These are phyloP conservation scores for Singerocomus inundabilis DNA, from an alignment of 1,284 basidiomycete genomes.

Conservation along the genomic window DNA sequence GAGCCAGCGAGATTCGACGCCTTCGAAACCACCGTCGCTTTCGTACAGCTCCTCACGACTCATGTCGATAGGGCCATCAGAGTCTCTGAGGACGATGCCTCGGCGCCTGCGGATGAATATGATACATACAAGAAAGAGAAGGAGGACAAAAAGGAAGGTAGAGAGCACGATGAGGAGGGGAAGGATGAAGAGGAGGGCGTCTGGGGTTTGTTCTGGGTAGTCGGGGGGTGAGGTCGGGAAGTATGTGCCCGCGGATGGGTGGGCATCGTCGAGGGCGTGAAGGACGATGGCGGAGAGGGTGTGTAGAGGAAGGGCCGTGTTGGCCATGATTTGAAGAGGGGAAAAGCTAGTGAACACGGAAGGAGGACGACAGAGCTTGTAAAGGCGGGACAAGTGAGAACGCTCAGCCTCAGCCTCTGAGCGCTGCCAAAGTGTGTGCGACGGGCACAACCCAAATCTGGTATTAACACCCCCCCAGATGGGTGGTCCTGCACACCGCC, in stretches of 20 bases:
- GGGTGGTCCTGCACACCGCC: constrained; percentile 11
- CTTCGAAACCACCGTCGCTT: constrained; percentile 89
- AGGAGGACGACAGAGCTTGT: too few relatives aligned
- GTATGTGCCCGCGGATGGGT: constrained; percentile 23
- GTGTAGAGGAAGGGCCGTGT: constrained; percentile 20
- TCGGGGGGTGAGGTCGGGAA: constrained; percentile 9
- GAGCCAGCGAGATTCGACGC: constrained; percentile 91
- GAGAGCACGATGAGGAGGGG: constrained; percentile 91
- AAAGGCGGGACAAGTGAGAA: not conserved
- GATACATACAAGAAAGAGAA: constrained; percentile 86
- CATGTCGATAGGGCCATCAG: constrained; percentile 92
- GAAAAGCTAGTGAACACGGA: not conserved
- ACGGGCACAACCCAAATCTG: constrained; percentile 23
- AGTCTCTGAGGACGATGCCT: constrained; percentile 81
- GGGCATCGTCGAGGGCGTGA: constrained; percentile 28
- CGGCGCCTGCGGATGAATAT: constrained; percentile 79
- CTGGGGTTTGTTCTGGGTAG: constrained; percentile 35
- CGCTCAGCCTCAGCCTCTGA: too few relatives aligned
- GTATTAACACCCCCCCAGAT: constrained; percentile 15
- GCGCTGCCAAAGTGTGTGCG: not conserved
- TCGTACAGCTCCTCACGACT: constrained; percentile 86
- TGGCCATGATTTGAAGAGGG: constrained; percentile 12
- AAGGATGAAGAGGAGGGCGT: constrained; percentile 79
- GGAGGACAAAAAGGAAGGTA: constrained; percentile 88
- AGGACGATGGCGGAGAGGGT: constrained; percentile 26